phyloP scores from a whole-genome alignment of 2,329 filamentous ascomycete species.

The Cladosporium cucumerinum region DNA sequence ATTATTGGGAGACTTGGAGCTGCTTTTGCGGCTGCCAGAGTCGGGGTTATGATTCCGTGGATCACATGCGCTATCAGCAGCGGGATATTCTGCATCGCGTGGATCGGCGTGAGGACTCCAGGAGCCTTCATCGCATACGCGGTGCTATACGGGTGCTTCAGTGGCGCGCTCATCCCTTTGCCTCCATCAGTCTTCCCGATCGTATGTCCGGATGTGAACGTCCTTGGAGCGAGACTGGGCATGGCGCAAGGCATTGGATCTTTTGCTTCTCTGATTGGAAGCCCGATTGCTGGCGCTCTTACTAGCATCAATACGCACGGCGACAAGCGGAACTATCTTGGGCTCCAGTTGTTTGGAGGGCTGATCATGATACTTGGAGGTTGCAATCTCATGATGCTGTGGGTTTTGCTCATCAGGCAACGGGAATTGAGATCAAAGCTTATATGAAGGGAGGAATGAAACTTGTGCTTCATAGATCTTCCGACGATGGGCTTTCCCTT shows the following conservation, averaged over 20 bases:
- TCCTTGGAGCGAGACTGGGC: conserved; percentile 46
- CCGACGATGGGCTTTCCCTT: background rate
- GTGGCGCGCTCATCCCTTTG: conserved; percentile 45
- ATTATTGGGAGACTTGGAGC: conserved; percentile 52
- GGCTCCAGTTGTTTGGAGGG: conserved; percentile 32
- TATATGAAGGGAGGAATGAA: conserved; percentile 9
- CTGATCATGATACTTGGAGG: conserved; percentile 30
- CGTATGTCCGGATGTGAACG: conserved; percentile 46
- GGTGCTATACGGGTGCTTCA: conserved; percentile 45
- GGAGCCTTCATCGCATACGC: conserved; percentile 42
- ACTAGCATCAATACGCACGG: conserved; percentile 16
- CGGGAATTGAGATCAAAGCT: conserved; percentile 25
- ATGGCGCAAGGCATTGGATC: conserved; percentile 47
- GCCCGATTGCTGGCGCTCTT: conserved; percentile 47
- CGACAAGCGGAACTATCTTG: conserved; percentile 26
- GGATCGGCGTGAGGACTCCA: conserved; percentile 49
- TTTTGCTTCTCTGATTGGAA: conserved; percentile 43
- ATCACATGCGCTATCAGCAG: conserved; percentile 48
- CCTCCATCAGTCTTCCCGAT: conserved; percentile 44
- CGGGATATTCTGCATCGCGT: conserved; percentile 51
- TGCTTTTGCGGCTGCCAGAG: conserved; percentile 47
- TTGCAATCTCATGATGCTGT: conserved; percentile 25
- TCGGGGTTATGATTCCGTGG: conserved; percentile 55
- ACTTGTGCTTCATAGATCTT: background rate
- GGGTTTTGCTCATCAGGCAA: conserved; percentile 26